phyloP scores from a whole-genome alignment of 352 stramenopile species.

The Globisporangium splendens region DNA sequence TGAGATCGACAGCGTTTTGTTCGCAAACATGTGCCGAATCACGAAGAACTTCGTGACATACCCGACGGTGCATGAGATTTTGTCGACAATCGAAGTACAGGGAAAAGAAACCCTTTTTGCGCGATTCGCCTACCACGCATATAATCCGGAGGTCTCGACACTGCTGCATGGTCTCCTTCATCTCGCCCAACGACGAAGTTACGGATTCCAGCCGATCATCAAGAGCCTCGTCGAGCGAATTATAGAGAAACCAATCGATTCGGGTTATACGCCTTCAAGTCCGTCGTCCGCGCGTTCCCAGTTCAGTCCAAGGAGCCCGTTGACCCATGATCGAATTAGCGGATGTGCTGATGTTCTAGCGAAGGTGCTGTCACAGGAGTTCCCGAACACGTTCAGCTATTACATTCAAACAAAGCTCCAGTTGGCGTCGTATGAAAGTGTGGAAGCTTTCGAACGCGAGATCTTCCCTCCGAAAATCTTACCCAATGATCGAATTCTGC shows the following conservation, averaged over 20 bases:
- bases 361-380: constrained; percentile 64
- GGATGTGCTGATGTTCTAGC: constrained; percentile 64
- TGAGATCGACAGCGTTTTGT: constrained; percentile 46
- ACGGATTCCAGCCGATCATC: constrained; percentile 43
- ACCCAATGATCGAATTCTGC: constrained; percentile 47
- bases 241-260: constrained; percentile 28
- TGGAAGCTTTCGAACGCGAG: constrained; percentile 64
- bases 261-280: constrained; percentile 12
- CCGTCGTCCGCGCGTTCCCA: constrained; percentile 36
- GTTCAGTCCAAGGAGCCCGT: constrained; percentile 40
- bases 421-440: constrained; percentile 69
- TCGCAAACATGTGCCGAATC: constrained; percentile 67
- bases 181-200: constrained; percentile 44
- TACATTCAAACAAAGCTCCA: constrained; percentile 67
- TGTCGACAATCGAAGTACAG: constrained; percentile 35
- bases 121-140: constrained; percentile 42
- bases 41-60: constrained; percentile 70
- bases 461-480: constrained; percentile 52
- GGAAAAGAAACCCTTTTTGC: constrained; percentile 40
- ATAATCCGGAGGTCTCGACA: constrained; percentile 59
- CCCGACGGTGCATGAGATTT: constrained; percentile 53
- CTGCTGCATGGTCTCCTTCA: constrained; percentile 66
- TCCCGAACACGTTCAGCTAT: constrained; percentile 76
- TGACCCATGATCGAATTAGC: constrained; percentile 48
- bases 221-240: constrained; percentile 49